These are phyloP conservation scores for Kwoniella bestiolae DNA, from an alignment of 768 basidiomycete genomes.

Conservation along the genomic window DNA sequence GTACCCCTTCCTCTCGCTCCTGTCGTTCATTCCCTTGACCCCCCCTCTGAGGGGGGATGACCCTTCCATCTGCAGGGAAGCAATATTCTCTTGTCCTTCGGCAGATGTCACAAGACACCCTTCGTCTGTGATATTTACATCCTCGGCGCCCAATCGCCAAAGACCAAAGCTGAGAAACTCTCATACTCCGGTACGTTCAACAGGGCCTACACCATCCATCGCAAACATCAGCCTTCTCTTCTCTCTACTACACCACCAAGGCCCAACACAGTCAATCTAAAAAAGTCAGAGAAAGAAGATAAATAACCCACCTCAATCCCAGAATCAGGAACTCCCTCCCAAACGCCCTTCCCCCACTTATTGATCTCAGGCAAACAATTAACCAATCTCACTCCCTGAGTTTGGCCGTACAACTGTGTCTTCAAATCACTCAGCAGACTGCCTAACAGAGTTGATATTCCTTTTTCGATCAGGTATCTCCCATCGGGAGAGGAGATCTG, in stretches of 20 bases:
- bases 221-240: not conserved
- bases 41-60: too few relatives aligned
- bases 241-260: too few relatives aligned
- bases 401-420: conserved; percentile 64
- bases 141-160: conserved; percentile 53
- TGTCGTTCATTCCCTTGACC: too few relatives aligned
- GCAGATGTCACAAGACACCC: too few relatives aligned
- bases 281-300: not conserved
- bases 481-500: conserved; percentile 74
- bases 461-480: conserved; percentile 69
- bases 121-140: not conserved
- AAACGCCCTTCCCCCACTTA: conserved; percentile 66
- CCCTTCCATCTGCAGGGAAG: too few relatives aligned
- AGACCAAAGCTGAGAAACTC: conserved; percentile 52
- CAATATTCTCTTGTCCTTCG: too few relatives aligned
- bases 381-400: conserved; percentile 67
- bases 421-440: conserved; percentile 68
- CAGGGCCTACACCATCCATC: conserved; percentile 27
- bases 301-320: conserved; percentile 49
- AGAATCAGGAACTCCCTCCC: conserved; percentile 49
- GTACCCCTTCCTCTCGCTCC: too few relatives aligned
- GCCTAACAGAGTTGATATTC: conserved; percentile 71
- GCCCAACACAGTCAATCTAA: too few relatives aligned
- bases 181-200: conserved; percentile 45
- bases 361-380: conserved; percentile 78